Evolutionary conservation across 1,284 basidiomycete species (phyloP).

Genomic region (Ustilago nuda): DNA sequence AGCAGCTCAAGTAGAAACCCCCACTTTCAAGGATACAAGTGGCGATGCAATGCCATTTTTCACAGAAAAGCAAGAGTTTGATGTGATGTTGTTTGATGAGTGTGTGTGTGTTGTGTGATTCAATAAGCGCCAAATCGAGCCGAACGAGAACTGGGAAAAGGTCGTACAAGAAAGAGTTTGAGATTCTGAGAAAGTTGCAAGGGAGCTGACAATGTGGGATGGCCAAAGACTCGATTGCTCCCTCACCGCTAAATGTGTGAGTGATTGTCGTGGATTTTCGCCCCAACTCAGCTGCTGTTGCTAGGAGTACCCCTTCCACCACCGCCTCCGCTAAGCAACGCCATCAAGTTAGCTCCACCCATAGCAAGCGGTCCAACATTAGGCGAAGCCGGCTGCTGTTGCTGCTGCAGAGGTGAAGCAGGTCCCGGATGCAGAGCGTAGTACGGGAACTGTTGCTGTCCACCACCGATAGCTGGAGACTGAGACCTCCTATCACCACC

Average conservation of each 20-base stretch:
- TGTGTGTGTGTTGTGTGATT: background rate
- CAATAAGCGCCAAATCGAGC: background rate
- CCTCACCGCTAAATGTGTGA: background rate
- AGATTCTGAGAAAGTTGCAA: background rate
- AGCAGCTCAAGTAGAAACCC: slow-evolving; percentile 11
- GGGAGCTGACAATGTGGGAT: background rate
- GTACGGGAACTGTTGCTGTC: slow-evolving; percentile 30
- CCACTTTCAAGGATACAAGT: background rate
- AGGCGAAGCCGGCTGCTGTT: slow-evolving; percentile 6
- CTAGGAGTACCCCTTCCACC: slow-evolving; percentile 35
- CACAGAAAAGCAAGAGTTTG: background rate
- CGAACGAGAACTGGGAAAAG: background rate
- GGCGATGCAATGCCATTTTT: background rate
- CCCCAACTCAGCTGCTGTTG: slow-evolving; percentile 7
- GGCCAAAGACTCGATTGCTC: background rate
- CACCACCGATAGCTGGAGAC: slow-evolving; percentile 11
- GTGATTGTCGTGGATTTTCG: too few species aligned
- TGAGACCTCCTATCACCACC: slow-evolving; percentile 15
- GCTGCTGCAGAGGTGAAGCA: slow-evolving; percentile 11
- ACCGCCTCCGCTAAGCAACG: slow-evolving; percentile 34
- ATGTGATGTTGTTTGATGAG: background rate
- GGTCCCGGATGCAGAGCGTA: slow-evolving; percentile 21
- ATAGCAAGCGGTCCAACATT: slow-evolving; percentile 41
- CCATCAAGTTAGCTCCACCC: slow-evolving; percentile 54
- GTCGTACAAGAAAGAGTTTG: background rate